Base-by-base conservation (phyloP, 176 grass and related monocot genomes). In the Echinochloa phyllopogon region DNA sequence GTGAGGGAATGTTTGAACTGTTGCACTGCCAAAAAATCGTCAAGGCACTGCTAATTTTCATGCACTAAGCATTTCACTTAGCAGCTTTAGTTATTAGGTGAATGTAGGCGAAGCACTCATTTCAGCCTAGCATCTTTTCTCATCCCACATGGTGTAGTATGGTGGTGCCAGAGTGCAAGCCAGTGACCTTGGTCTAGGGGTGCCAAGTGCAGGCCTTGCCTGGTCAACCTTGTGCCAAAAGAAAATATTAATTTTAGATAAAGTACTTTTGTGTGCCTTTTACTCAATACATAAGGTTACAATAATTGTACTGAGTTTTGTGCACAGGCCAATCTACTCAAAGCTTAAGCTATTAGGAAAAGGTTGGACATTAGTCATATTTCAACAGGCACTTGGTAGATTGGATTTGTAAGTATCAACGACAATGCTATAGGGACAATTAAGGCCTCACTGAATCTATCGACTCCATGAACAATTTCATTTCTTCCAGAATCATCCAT, bases 311-410 rank as follows among this genome's bases (percentile, higher is more conserved):
- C 14, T 41, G 17, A 71, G 57, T 66, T 79, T 27, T 59, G 51
- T 43, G 4, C 8, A 25, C 65, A 78, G 68, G 67, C 12, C 41
- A 60, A 59, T 89, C 48, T 25, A 74, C 17, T 21, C 12, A 74
- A 84, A 68, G 40, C 51, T 75, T 74, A 65, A 75, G 36, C 14
- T 83, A 21, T 62, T 45, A 63, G 21, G 8, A 33, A 82, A 83
- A 72, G 52, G 16, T n/a, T 36, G 29, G 64, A 2, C 33, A 41
- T 83, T 25, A 40, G 8, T 44, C 36, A 69, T 65, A 64, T 51
- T 87, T 75, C 51, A 69, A 45, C 41, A 77, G 21, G 63, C 16
- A 69, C 15, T 18, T 65, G 3, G 72, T 37, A 24, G 27, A 48
- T 17, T 39, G 53, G 18, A 27, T 45, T 14, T 76, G 56, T 70